Conservation (phyloP, 176 grass and related monocot genomes). For the Musa beccarii region DNA sequence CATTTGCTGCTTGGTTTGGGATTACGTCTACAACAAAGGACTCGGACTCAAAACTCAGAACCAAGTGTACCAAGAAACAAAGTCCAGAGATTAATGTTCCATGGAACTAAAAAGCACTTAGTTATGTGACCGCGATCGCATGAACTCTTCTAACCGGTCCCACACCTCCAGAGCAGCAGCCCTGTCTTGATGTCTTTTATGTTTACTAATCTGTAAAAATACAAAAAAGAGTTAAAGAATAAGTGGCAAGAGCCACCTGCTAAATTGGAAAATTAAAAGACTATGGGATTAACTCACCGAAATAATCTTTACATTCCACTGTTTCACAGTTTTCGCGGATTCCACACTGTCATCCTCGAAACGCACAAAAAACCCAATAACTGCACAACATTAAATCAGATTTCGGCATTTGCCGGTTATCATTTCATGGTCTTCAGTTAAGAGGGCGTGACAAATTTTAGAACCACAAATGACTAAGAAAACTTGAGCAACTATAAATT, state of each 20-base stretch:
- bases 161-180: constrained; percentile 88
- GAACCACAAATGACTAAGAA: too few relatives aligned
- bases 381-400: constrained; percentile 24
- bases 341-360: constrained; percentile 98
- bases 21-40: background rate
- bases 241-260: background rate
- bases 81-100: background rate
- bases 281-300: constrained; percentile 45
- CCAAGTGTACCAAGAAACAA: too few relatives aligned
- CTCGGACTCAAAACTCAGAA: background rate
- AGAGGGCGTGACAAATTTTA: too few relatives aligned
- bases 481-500: too few relatives aligned
- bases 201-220: constrained; percentile 80
- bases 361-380: constrained; percentile 84
- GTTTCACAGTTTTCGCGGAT: constrained; percentile 81
- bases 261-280: background rate
- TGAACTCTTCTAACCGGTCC: constrained; percentile 82
- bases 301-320: constrained; percentile 97
- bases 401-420: too few relatives aligned
- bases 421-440: too few relatives aligned
- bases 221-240: background rate
- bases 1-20: background rate
- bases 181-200: constrained; percentile 97
- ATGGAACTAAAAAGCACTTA: constrained; percentile 14
- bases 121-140: constrained; percentile 42